Base-by-base conservation (phyloP, 371 early-diverging fungal species). In the Capillidium heterosporum region DNA sequence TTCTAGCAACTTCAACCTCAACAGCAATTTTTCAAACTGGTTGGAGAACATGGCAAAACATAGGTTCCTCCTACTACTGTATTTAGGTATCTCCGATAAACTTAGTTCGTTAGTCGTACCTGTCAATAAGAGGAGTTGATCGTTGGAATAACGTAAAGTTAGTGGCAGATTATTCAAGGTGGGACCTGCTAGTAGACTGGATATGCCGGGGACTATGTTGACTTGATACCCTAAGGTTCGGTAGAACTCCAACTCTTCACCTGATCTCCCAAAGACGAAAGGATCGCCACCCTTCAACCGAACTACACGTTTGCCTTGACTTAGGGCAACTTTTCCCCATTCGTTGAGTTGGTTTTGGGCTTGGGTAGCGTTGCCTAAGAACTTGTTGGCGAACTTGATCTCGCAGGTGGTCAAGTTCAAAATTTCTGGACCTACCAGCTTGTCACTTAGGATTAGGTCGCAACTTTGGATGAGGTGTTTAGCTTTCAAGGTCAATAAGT, bases 201-300 rank as follows among this genome's bases (percentile, higher is more conserved):
- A 84, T 7, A 92, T 70, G 19, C 93, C 93, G 3, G 93, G 89
- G 2, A 92, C 71, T n/a, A 88, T 78, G 3, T 71, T 72, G 17
- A 81, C 66, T 27, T 74, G 71, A 48, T 71, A 78, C 21, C 80
- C 82, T 59, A 78, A 71, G 15, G 71, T 64, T 32, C 80, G 70
- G 66, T 86, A 85, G 61, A 77, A 84, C 27, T 84, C 58, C 7
- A 83, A 72, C 59, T 94, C 95, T 65, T 94, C 95, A 17, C 85
- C 91, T 42, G 91, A 91, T 39, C 95, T 80, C 24, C 92, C 92
- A 69, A 89, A 91, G 21, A 94, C 71, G 67, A 84, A 92, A 31
- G 91, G 89, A 65, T 94, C 91, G 47, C 94, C 94, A 56, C 77
- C 78, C 68, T 94, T 92, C 51, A 94, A 68, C 49, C 95, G 68